Conservation (phyloP, 257 asterid species). For the Fraxinus cuspidata region DNA sequence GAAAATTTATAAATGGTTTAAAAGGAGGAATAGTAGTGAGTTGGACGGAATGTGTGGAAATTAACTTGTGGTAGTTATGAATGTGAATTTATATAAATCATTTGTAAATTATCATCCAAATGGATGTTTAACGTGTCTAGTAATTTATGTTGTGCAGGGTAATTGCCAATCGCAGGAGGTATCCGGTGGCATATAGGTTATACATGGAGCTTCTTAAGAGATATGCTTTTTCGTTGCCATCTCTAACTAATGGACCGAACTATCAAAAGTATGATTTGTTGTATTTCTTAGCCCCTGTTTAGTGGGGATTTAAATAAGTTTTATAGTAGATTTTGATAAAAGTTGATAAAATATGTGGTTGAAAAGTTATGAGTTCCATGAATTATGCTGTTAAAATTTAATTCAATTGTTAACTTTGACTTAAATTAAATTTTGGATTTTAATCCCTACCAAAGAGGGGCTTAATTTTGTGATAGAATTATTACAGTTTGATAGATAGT, state of each 20-base stretch:
- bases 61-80: too few species aligned
- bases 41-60: too few species aligned
- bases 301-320: too few species aligned
- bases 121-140: background rate
- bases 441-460: too few species aligned
- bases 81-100: too few species aligned
- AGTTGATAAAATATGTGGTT: too few species aligned
- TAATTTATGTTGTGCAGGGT: conserved; percentile 55
- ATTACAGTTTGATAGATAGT: conserved; percentile 1
- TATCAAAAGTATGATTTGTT: conserved; percentile 60
- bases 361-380: too few species aligned
- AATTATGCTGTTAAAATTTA: too few species aligned
- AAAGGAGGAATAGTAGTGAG: background rate
- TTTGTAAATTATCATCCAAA: too few species aligned
- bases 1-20: background rate
- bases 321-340: too few species aligned
- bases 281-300: background rate
- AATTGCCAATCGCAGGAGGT: conserved; percentile 60
- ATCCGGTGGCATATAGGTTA: conserved; percentile 82
- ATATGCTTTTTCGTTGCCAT: conserved; percentile 73
- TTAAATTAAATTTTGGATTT: too few species aligned
- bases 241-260: conserved; percentile 74
- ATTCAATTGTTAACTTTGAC: too few species aligned
- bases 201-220: conserved; percentile 83
- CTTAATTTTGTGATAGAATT: background rate